These are phyloP conservation scores for Candida patagonica DNA, from an alignment of 805 yeast species.

Conservation along the genomic window DNA sequence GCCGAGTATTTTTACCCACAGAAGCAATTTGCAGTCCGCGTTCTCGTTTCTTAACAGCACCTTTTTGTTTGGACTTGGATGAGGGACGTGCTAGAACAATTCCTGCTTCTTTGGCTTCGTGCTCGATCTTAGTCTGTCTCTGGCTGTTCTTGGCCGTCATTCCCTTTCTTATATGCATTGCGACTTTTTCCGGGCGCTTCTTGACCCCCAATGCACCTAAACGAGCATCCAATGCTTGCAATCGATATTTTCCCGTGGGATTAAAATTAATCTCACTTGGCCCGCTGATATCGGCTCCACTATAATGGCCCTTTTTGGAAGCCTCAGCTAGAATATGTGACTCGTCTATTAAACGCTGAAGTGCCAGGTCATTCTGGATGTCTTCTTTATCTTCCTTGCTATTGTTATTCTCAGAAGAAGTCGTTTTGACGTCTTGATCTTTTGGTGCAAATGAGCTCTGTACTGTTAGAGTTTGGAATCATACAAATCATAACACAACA, in stretches of 20 bases:
- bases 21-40: conserved; percentile 71
- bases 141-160: conserved; percentile 52
- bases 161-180: conserved; percentile 82
- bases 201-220: conserved; percentile 25
- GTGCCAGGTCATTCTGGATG: conserved; percentile 55
- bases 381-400: conserved; percentile 35
- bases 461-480: conserved; percentile 7
- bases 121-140: conserved; percentile 46
- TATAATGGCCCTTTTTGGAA: conserved; percentile 16
- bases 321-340: conserved; percentile 48
- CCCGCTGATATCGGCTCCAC: conserved; percentile 28
- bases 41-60: conserved; percentile 46
- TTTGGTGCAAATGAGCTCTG: conserved; percentile 24
- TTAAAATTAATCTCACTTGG: conserved; percentile 24
- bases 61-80: conserved; percentile 21
- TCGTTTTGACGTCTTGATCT: conserved; percentile 12
- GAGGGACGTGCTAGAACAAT: conserved; percentile 57
- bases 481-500: background rate
- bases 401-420: conserved; percentile 5
- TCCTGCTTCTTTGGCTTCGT: conserved; percentile 83
- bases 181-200: conserved; percentile 57
- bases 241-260: conserved; percentile 30
- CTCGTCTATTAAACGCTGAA: conserved; percentile 58
- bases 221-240: conserved; percentile 30
- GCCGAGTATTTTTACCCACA: conserved; percentile 68